These are phyloP conservation scores for Immersiporthe knoxdaviesiana DNA, from an alignment of 2,329 filamentous ascomycete species.

Conservation along the genomic window DNA sequence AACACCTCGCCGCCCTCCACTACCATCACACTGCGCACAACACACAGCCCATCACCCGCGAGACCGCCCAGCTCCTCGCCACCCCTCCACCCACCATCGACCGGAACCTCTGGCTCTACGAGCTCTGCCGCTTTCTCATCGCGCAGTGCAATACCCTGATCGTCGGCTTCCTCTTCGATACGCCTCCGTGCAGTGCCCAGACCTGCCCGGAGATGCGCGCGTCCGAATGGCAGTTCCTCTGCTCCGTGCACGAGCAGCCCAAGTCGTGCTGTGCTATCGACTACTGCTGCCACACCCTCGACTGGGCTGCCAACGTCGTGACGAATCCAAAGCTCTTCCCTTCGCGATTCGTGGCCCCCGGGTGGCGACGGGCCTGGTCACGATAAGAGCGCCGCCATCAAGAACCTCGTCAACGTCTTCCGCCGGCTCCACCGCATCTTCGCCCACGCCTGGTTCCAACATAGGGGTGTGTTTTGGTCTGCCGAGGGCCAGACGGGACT, in stretches of 20 bases:
- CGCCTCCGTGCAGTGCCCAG: slow-evolving; percentile 80
- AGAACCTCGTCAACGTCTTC: slow-evolving; percentile 94
- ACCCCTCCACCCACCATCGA: slow-evolving; percentile 82
- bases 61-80: slow-evolving; percentile 75
- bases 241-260: slow-evolving; percentile 93
- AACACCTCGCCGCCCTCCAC: slow-evolving; percentile 93
- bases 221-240: slow-evolving; percentile 98
- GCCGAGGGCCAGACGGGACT: slow-evolving; percentile 89
- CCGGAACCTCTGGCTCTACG: slow-evolving; percentile 92
- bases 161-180: slow-evolving; percentile 89
- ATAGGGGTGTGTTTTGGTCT: slow-evolving; percentile 92
- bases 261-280: slow-evolving; percentile 98
- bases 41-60: slow-evolving; percentile 73
- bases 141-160: slow-evolving; percentile 93
- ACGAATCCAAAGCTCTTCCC: slow-evolving; percentile 96
- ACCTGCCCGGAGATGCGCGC: slow-evolving; percentile 99
- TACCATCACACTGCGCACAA: slow-evolving; percentile 73
- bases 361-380: slow-evolving; percentile 64
- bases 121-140: slow-evolving; percentile 94
- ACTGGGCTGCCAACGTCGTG: slow-evolving; percentile 94
- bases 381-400: slow-evolving; percentile 67
- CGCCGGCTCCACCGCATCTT: slow-evolving; percentile 94
- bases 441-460: slow-evolving; percentile 98
- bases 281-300: slow-evolving; percentile 97
- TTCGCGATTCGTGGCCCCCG: slow-evolving; percentile 68